Evolutionary conservation across 1,284 basidiomycete genomes (phyloP).

Genomic region (Fomitopsis palustris): DNA sequence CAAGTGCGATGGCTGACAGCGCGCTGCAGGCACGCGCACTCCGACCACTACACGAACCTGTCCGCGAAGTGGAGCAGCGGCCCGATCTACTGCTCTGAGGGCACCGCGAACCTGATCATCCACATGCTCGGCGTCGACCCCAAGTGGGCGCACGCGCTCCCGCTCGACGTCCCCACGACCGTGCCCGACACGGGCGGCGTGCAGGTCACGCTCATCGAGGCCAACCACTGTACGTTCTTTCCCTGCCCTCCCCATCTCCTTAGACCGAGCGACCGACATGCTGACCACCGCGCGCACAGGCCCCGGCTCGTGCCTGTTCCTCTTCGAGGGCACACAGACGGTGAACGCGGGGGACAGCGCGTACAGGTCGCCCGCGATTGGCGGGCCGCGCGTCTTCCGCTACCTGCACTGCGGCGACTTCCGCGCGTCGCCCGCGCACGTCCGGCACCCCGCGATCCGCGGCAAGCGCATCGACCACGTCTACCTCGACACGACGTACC

Average conservation of each 20-base stretch:
- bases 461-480: conserved; percentile 82
- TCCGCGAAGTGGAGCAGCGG: conserved; percentile 86
- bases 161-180: conserved; percentile 71
- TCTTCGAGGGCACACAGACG: conserved; percentile 92
- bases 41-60: conserved; percentile 91
- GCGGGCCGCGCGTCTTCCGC: conserved; percentile 69
- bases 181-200: conserved; percentile 88
- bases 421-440: conserved; percentile 81
- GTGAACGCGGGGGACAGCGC: conserved; percentile 80
- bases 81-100: conserved; percentile 92
- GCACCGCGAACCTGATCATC: conserved; percentile 87
- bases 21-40: conserved; percentile 79
- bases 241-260: not conserved
- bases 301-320: conserved; percentile 91
- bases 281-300: conserved; percentile 32
- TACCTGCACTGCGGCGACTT: conserved; percentile 98
- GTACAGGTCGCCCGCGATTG: conserved; percentile 70
- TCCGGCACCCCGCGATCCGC: conserved; percentile 77
- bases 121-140: conserved; percentile 87
- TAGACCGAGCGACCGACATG: not conserved
- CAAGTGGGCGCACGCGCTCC: conserved; percentile 85
- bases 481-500: conserved; percentile 96
- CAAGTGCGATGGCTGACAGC: not conserved
- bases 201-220: conserved; percentile 90
- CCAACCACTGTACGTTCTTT: conserved; percentile 78